phyloP scores from a whole-genome alignment of 345 rosid genomes.

The Lenwebbia sp. region DNA sequence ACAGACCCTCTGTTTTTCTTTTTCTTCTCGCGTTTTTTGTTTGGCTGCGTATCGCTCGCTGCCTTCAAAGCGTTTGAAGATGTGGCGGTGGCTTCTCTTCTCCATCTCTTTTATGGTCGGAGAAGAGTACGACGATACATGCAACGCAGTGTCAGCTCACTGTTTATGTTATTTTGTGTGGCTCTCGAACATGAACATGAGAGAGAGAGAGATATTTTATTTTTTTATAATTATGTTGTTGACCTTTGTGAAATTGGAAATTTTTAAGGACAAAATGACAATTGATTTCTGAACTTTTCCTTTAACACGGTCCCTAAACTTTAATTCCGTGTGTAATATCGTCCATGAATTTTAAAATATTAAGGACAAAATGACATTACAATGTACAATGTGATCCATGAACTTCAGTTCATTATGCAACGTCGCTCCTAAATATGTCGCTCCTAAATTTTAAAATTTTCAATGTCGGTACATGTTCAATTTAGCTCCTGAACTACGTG shows the following conservation, averaged over 20 bases:
- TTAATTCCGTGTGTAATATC: too few species aligned
- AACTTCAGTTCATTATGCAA: too few species aligned
- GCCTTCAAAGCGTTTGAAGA: not conserved
- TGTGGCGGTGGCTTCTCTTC: not conserved
- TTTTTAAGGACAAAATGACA: not conserved
- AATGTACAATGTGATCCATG: fast-evolving
- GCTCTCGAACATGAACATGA: not conserved
- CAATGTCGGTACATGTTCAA: too few species aligned
- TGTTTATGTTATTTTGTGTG: not conserved
- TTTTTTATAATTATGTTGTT: not conserved
- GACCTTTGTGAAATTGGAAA: not conserved
- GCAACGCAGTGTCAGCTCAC: not conserved
- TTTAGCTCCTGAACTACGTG: too few species aligned
- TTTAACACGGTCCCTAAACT: too few species aligned
- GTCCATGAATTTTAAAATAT: too few species aligned
- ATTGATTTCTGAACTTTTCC: too few species aligned
- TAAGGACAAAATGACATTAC: too few species aligned
- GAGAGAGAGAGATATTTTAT: not conserved
- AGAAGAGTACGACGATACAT: slow-evolving; percentile 9
- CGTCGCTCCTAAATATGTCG: fast-evolving
- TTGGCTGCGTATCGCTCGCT: not conserved
- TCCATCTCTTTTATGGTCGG: slow-evolving; percentile 12
- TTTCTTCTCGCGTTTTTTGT: too few species aligned
- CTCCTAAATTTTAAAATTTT: too few species aligned
- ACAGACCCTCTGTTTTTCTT: not conserved